Evolutionary conservation across 1,284 basidiomycete genomes (phyloP).

Genomic region (Moesziomyces antarcticus): DNA sequence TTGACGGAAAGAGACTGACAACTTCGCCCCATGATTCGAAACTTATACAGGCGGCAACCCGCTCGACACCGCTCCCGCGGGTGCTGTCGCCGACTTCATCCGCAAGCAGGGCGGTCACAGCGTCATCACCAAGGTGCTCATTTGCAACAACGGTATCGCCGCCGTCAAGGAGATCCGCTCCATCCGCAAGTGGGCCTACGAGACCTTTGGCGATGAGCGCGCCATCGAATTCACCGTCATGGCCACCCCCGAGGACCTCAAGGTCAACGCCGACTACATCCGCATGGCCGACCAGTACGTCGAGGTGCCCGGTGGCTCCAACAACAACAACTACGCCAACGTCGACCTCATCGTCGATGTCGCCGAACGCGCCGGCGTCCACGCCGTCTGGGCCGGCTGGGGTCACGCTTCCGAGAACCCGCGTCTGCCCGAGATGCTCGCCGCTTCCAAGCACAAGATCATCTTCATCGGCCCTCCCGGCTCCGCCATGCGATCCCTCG

Average conservation of each 20-base stretch:
- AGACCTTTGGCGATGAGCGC: constrained; percentile 95
- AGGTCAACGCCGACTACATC: constrained; percentile 99
- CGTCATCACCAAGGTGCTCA: constrained; percentile 91
- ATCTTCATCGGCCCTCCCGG: constrained; percentile 99
- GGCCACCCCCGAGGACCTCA: constrained; percentile 96
- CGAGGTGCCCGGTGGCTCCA: constrained; percentile 96
- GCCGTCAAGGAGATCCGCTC: constrained; percentile 99
- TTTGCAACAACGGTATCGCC: constrained; percentile 81
- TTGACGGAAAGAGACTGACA: too few species aligned
- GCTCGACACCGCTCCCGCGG: constrained; percentile 81
- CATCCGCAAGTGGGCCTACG: constrained; percentile 99
- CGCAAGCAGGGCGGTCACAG: constrained; percentile 92
- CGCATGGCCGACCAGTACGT: constrained; percentile 99
- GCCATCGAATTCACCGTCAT: constrained; percentile 99
- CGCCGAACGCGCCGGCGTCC: constrained; percentile 94
- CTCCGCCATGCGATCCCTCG: constrained; percentile 97
- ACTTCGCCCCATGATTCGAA: background rate
- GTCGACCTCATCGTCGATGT: constrained; percentile 99
- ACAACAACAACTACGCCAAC: constrained; percentile 99
- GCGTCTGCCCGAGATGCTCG: constrained; percentile 91
- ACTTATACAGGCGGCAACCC: constrained; percentile 84
- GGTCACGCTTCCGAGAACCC: constrained; percentile 99
- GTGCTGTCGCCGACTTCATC: constrained; percentile 90
- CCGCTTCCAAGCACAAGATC: constrained; percentile 92
- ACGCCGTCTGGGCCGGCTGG: constrained; percentile 99